Evolutionary conservation across 2,329 filamentous ascomycete species (phyloP), one percentile per base, ranked within the genome.

Genomic region (Botrytis squamosa): DNA sequence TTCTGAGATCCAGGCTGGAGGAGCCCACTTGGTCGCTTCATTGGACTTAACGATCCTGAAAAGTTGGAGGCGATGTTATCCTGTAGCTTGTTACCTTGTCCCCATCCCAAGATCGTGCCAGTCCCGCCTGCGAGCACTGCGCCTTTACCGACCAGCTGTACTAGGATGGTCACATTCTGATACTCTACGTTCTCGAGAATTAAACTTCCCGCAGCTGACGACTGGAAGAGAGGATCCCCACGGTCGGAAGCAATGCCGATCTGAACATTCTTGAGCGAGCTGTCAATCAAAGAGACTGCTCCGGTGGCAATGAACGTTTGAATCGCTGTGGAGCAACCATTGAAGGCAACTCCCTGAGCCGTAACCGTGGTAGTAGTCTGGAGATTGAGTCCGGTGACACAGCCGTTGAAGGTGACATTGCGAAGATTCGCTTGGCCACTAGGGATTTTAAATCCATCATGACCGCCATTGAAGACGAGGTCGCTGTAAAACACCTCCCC

Each of bases 371-470:
- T 49, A 49, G 18, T 9, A 22, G 22, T 22, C 16, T 49, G 22
- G 46, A 90, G 86, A 71, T 88, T 85, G 10, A 91, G 79, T 9
- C 86, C 88, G 44, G 85, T 83, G 8, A 80, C 79, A 78, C 87
- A 89, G 77, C 88, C 87, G 73, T 85, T 84, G 75, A 90, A 78
- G 1, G 81, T 84, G 38, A 91, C 76, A 75, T 89, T 88, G 12
- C 85, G 84, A 75, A 86, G 87, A 0, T 88, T 91, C 76, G 88
- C 90, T 79, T 92, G 91, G 82, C 93, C 90, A 75, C 86, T 89
- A 57, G 90, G 90, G 74, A 90, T 82, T 78, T 88, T 88, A 52
- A 85, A 86, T 69, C 89, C 89, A 72, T 88, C 85, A 18, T 84
- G 83, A 63, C 91, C 90, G 70, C 90, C 90, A 55, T 86, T 86